Evolutionary conservation across 345 rosid species (phyloP), one percentile per base, ranked within the genome.

Genomic region (Corchorus capsularis): DNA sequence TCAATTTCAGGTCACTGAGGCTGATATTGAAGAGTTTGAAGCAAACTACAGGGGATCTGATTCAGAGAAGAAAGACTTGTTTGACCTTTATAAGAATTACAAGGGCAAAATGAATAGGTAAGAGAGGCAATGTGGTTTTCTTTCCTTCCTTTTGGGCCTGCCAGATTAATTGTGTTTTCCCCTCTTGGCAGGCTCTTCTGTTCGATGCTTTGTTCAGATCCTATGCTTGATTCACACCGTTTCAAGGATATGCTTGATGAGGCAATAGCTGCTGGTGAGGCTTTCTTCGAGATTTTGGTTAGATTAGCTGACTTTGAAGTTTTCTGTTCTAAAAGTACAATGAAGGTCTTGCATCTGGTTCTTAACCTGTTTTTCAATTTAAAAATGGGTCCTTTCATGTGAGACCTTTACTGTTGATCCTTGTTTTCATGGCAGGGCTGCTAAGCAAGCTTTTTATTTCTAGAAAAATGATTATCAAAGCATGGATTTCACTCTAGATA

Each of bases 41-140:
- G 97, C 94, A 63, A 89, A 86, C 78, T 91, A 96, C 68, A 87
- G 98, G 80, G 99, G 98, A 11, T 96, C 97, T 56, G 93, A 94
- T 77, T 92, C 94, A 1, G 98, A 96, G 88, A 90, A 89, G 89
- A 90, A 85, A 70, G 98, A 96, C 79, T 82, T 96, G 86, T 84
- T 94, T 81, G 90, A 90, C 70, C 86, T 94, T 34, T 92, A 86
- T 52, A 78, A 80, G 72, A 72, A 89, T 83, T 86, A 27, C 80
- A 85, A 88, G 91, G 98, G 98, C 56, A 83, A 87, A 59, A 94
- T 92, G 97, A 82, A 86, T 83, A 92, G 89, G 99, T 92, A 75
- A n/a, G 57, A 35, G 59, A 55, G 46, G 74, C 73, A 37, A 41
- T 9, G 1, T 45, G 14, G 27, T 79, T 75, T 55, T 47, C 50